Conservation (phyloP, 805 yeast species). For the Lachancea sp. region DNA sequence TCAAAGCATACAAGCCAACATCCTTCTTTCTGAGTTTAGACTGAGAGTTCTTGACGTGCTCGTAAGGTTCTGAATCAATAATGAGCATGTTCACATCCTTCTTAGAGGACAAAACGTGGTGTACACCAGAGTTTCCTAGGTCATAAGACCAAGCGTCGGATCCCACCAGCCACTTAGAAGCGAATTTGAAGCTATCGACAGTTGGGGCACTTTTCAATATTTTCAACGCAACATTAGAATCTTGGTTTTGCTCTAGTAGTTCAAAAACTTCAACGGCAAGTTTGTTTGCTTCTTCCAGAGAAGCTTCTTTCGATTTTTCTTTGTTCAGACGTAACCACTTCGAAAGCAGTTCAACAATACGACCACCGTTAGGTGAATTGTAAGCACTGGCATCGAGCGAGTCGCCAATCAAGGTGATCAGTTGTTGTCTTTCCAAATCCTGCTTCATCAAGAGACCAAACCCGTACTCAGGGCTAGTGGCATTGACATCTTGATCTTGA, state of each 20-base stretch:
- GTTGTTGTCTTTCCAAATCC: conserved; percentile 44
- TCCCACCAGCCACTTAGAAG: conserved; percentile 78
- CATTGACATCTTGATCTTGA: conserved; percentile 38
- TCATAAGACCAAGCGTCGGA: conserved; percentile 96
- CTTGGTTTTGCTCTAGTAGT: conserved; percentile 35
- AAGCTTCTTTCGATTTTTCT: conserved; percentile 29
- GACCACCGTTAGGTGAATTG: conserved; percentile 39
- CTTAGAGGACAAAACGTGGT: conserved; percentile 68
- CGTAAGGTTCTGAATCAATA: conserved; percentile 77
- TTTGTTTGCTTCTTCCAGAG: conserved; percentile 28
- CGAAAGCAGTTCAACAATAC: conserved; percentile 51
- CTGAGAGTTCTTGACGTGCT: conserved; percentile 35
- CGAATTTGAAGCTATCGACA: conserved; percentile 41
- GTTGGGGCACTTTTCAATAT: conserved; percentile 37
- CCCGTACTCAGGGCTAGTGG: conserved; percentile 77
- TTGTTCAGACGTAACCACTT: conserved; percentile 60
- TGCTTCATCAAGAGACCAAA: conserved; percentile 65
- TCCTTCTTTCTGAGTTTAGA: conserved; percentile 68
- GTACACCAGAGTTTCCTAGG: conserved; percentile 86
- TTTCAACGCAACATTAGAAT: conserved; percentile 37
- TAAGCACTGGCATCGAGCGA: conserved; percentile 41
- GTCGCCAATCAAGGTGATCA: conserved; percentile 40
- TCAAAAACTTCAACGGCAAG: conserved; percentile 33
- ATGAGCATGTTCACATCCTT: conserved; percentile 77
- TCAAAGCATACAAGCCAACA: conserved; percentile 91